phyloP scores from a whole-genome alignment of 371 early-diverging fungal species.

The Mucor circinelloides region DNA sequence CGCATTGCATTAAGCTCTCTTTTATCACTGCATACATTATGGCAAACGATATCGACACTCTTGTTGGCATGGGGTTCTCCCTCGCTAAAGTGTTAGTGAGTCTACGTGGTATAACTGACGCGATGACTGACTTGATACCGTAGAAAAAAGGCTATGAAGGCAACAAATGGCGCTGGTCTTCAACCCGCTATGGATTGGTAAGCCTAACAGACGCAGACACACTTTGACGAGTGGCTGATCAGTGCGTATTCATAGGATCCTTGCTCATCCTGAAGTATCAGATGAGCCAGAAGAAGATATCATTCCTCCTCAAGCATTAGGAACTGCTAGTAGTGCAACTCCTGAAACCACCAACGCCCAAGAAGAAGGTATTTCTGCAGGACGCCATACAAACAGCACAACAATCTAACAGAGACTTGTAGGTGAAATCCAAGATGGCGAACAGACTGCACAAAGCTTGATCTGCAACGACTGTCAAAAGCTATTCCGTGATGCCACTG shows the following conservation, averaged over 20 bases:
- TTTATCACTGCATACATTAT: constrained; percentile 8
- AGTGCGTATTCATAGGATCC: constrained; percentile 53
- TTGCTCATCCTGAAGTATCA: constrained; percentile 75
- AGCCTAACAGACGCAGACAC: neutral
- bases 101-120: neutral
- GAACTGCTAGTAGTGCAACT: constrained; percentile 24
- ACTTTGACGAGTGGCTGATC: neutral
- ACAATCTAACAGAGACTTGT: neutral
- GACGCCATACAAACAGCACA: neutral
- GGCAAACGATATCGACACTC: constrained; percentile 64
- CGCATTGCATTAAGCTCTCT: neutral
- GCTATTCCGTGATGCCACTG: constrained; percentile 76
- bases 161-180: constrained; percentile 82
- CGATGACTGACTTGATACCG: neutral
- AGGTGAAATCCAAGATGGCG: constrained; percentile 72
- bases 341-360: constrained; percentile 10
- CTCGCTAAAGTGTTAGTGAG: constrained; percentile 64
- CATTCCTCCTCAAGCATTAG: constrained; percentile 36
- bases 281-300: constrained; percentile 62
- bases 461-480: constrained; percentile 89
- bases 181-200: constrained; percentile 92
- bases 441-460: constrained; percentile 75
- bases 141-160: constrained; percentile 67
- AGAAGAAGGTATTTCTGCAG: constrained; percentile 35
- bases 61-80: constrained; percentile 82